Base-by-base conservation (phyloP, 2,329 filamentous ascomycete species). In the Aschersonia sp. region DNA sequence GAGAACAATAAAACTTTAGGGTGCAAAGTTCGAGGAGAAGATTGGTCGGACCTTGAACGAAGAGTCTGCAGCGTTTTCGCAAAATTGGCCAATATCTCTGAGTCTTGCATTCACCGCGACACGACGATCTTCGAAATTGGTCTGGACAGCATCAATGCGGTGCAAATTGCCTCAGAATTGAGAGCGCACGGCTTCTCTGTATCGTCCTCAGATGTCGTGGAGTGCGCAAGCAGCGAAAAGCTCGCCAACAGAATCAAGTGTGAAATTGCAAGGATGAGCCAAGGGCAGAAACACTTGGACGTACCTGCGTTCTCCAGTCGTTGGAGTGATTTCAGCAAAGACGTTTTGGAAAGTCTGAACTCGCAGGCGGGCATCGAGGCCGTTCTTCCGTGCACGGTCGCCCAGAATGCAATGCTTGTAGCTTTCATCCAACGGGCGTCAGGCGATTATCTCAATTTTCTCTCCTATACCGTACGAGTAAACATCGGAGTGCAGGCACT, bases 41-140 rank as follows among this genome's bases (percentile, higher is more conserved):
- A 57, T 7, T 83, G 78, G 78, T 72, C 66, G 2, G 52, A 65
- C 1, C 55, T 67, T 0, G 80, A 87, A 55, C 53, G 53, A 0
- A 55, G 58, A 4, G 68, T 88, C 39, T 73, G 80, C 5, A 57
- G 69, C 0, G 67, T 79, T 0, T 61, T 89, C 14, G 71, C 77
- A 0, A 64, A 64, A 6, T 69, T 92, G 30, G 79, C 83, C 1
- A 66, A 69, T 2, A 63, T 74, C 5, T 60, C 74, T 0, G 48
- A 59, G 2, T 56, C 68, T 0, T 66, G 65, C 0, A 81, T 95
- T 44, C 56, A 60, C 4, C 71, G 70, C 10, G 59, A 73, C 8
- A 87, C 79, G 0, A 87, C 85, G 0, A 87, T 97, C 45, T 94
- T 90, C 56, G 80, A 84, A 49, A 75, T 95, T n/a, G 90, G 90